Base-by-base conservation (phyloP, 805 yeast species). In the Nakazawaea ambrosiae region DNA sequence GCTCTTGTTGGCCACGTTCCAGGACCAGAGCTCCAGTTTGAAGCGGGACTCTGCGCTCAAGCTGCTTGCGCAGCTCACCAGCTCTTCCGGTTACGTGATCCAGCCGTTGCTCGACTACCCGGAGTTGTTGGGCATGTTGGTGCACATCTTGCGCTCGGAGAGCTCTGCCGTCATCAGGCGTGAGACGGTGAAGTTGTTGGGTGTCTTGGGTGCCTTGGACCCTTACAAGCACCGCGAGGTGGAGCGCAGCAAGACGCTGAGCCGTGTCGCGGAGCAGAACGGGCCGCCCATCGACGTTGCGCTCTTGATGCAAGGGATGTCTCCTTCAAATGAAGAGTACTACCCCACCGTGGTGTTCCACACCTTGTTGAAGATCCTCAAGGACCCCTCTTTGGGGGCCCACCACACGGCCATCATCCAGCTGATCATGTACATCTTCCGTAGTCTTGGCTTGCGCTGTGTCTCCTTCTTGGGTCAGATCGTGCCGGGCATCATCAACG, bases 201-300 rank as follows among this genome's bases (percentile, higher is more conserved):
- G 99, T 53, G 88, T 89, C 24, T 63, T 92, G 29, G 99, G 99
- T 45, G 98, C 98, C 0, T 64, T 92, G 33, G 98, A 92, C 58
- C 99, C 99, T 1, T 92, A 90, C 54, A 89, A 86, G 53, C 94
- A 88, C 48, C 76, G 96, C 39, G 96, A 87, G 49, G 85, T 89
- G 8, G 97, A 89, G 53, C 79, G 85, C 40, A 47, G 45, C 26
- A 58, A 57, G 4, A 30, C 18, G 20, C 19, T 17, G 14, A 55
- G 54, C 31, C 25, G 29, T 12, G 61, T 60, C 4, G 81, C 74
- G 1, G 94, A 85, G 46, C 90, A 85, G 44, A 83, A 83, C 50
- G 87, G 90, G 2, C 92, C 96, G 3, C 82, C 97, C 0, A 77
- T 88, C 5, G 98, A 92, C 50, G 83, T 90, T 46, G 86, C 90